A percentile compares a stretch with the other conserved stretches of the same genome.
Conservation (phyloP, 768 basidiomycete species). For the Russula earlei region DNA sequence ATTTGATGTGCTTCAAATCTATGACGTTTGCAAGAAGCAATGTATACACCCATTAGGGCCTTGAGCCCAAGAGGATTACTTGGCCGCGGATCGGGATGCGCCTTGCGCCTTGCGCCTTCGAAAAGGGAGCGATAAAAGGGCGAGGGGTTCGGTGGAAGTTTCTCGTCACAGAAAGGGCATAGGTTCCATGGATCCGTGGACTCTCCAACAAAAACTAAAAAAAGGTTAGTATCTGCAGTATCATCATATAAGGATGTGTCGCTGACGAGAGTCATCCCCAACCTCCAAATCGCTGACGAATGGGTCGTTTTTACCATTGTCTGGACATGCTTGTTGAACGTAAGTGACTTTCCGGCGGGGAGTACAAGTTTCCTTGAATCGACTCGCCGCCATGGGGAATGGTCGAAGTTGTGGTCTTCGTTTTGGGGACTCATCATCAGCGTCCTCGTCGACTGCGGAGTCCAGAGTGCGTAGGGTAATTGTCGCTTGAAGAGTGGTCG, state of each 20-base stretch:
- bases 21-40: constrained; percentile 68
- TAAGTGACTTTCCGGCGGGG: not conserved
- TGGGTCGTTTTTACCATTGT: not conserved
- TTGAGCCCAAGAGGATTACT: constrained; percentile 58
- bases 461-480: not conserved
- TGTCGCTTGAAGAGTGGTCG: not conserved
- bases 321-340: not conserved
- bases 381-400: constrained; percentile 14
- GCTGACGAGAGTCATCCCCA: constrained; percentile 18
- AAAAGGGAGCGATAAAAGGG: constrained; percentile 49
- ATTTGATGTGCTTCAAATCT: constrained; percentile 65
- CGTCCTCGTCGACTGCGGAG: not conserved
- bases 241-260: not conserved
- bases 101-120: constrained; percentile 40
- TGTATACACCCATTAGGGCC: constrained; percentile 43
- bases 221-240: not conserved
- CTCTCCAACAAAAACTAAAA: constrained; percentile 42
- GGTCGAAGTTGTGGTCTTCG: constrained; percentile 7
- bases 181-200: constrained; percentile 53
- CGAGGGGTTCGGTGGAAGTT: constrained; percentile 53
- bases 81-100: constrained; percentile 52
- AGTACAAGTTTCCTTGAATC: not conserved
- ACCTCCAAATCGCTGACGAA: not conserved
- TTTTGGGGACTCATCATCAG: not conserved
- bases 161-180: constrained; percentile 76